Evolutionary conservation across 2,329 filamentous ascomycete species (phyloP).

Genomic region (Paraconiothyrium brasiliense): DNA sequence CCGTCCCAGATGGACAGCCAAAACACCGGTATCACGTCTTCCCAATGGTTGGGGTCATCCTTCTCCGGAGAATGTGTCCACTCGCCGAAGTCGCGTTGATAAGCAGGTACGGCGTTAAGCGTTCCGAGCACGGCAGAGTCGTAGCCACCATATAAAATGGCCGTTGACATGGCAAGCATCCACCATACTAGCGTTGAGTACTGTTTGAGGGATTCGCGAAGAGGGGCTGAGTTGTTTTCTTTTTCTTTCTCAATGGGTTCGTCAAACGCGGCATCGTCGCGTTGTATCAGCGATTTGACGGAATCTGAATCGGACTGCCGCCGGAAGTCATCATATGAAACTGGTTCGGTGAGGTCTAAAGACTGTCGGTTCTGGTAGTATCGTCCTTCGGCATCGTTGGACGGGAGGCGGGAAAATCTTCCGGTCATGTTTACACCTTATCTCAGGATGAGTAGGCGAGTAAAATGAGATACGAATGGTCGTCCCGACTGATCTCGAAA

Average conservation of each 20-base stretch:
- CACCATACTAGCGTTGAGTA: constrained; percentile 25
- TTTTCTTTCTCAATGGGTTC: neutral
- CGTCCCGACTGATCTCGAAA: neutral
- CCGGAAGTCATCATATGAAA: constrained; percentile 11
- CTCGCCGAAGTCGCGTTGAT: constrained; percentile 58
- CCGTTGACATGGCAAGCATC: constrained; percentile 23
- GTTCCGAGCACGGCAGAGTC: constrained; percentile 41
- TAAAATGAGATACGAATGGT: neutral
- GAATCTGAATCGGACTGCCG: constrained; percentile 5
- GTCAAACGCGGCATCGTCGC: neutral
- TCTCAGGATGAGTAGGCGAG: neutral
- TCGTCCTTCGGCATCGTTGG: constrained; percentile 4
- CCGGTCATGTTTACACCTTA: neutral
- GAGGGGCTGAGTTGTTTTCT: constrained; percentile 15
- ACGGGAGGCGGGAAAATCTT: constrained; percentile 4
- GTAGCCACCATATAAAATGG: constrained; percentile 24
- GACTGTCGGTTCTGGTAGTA: constrained; percentile 6
- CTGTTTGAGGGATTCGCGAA: constrained; percentile 21
- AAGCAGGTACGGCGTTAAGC: constrained; percentile 1
- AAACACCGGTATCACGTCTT: constrained; percentile 49
- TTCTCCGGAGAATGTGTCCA: neutral
- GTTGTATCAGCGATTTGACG: constrained; percentile 1
- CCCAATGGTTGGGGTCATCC: neutral
- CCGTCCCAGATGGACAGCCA: constrained; percentile 60
- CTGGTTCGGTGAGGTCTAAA: constrained; percentile 6